A percentile compares a stretch with the other conserved stretches of the same genome.
phyloP scores from a whole-genome alignment of 1,284 basidiomycete genomes.

The Irpex rosettiformis region DNA sequence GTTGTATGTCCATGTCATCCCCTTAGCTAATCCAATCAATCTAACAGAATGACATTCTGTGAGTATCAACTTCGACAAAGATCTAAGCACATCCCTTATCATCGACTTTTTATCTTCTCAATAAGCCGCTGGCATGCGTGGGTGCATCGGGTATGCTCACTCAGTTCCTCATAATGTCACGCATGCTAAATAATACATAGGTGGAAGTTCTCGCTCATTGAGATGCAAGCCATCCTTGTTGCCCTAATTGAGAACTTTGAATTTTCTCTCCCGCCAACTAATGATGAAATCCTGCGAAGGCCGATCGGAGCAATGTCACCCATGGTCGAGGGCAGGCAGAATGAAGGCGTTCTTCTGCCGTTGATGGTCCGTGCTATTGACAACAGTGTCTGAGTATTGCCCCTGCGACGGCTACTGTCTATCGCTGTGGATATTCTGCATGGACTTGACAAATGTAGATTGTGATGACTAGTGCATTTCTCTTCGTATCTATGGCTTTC shows the following conservation, averaged over 20 bases:
- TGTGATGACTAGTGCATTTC: no score
- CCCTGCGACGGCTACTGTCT: no score
- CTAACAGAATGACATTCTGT: slow-evolving; percentile 11
- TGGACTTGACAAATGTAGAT: no score
- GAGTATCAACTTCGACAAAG: no score
- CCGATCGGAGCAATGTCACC: slow-evolving; percentile 19
- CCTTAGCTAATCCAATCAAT: background rate
- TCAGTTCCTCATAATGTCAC: background rate
- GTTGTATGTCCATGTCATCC: no score
- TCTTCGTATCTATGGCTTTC: no score
- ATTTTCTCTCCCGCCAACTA: slow-evolving; percentile 13
- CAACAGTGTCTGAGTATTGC: no score
- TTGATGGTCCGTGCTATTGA: slow-evolving; percentile 4
- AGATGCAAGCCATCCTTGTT: slow-evolving; percentile 11
- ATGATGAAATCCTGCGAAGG: slow-evolving; percentile 20
- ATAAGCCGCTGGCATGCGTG: slow-evolving; percentile 12
- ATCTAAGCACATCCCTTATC: no score
- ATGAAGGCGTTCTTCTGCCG: slow-evolving; percentile 20
- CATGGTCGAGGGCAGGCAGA: slow-evolving; percentile 18
- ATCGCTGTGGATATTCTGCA: no score
- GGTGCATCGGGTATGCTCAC: slow-evolving; percentile 13
- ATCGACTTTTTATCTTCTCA: no score
- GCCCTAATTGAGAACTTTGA: slow-evolving; percentile 12
- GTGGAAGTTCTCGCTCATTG: slow-evolving; percentile 15
- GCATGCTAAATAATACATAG: background rate